Evolutionary conservation across 306 rosid species (phyloP).

Genomic region (Abrus pulchellus): DNA sequence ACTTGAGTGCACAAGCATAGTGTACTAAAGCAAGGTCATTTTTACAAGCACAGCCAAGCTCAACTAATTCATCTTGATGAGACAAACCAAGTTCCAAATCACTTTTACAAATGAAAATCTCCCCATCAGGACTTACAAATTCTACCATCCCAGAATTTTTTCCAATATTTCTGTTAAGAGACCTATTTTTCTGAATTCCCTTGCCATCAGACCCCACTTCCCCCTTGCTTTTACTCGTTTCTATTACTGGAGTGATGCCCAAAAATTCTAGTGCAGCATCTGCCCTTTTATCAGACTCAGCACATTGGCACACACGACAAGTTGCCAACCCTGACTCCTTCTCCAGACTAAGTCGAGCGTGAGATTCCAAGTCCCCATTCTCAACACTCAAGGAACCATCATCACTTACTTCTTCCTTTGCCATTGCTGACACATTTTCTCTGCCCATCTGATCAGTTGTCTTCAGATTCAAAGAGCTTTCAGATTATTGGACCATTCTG

Average conservation of each 20-base stretch:
- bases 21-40: constrained; percentile 93
- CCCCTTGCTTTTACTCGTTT: constrained; percentile 46
- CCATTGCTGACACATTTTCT: constrained; percentile 53
- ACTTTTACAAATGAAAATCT: constrained; percentile 76
- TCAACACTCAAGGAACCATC: constrained; percentile 56
- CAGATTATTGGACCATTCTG: constrained; percentile 51
- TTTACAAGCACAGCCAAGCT: constrained; percentile 98
- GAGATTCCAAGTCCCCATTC: constrained; percentile 61
- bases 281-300: constrained; percentile 88
- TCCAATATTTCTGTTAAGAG: constrained; percentile 54
- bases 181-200: constrained; percentile 43
- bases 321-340: constrained; percentile 61
- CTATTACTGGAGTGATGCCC: constrained; percentile 65
- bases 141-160: constrained; percentile 64
- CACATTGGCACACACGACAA: constrained; percentile 98
- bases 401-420: constrained; percentile 51
- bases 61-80: constrained; percentile 71
- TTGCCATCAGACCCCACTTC: constrained; percentile 53
- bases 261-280: constrained; percentile 78
- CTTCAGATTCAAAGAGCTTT: constrained; percentile 43
- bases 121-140: constrained; percentile 92
- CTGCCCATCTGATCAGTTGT: constrained; percentile 51
- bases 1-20: constrained; percentile 94
- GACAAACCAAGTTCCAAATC: constrained; percentile 85
- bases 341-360: constrained; percentile 65